These are phyloP conservation scores for Acacia melanoxylon DNA, from an alignment of 306 rosid species.

Conservation along the genomic window DNA sequence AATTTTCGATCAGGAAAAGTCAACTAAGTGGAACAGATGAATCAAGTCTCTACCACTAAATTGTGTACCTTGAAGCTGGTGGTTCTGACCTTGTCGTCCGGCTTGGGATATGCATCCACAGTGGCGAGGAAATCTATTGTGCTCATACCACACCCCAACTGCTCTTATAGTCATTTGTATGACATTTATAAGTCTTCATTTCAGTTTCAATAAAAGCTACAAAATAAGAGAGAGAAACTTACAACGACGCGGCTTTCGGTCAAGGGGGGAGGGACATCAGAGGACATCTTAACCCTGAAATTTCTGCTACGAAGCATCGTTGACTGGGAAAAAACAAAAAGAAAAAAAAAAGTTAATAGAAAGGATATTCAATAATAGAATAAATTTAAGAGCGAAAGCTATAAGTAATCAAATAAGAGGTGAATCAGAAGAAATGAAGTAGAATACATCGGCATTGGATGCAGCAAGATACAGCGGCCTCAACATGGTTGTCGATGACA, in stretches of 20 bases:
- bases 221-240: background rate
- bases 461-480: background rate
- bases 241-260: slow-evolving; percentile 40
- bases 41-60: background rate
- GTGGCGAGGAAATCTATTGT: slow-evolving; percentile 49
- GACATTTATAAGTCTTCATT: background rate
- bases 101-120: slow-evolving; percentile 45
- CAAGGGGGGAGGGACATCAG: slow-evolving; percentile 28
- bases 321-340: background rate
- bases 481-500: background rate
- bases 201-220: background rate
- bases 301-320: slow-evolving; percentile 12
- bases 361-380: background rate
- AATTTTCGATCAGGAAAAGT: background rate
- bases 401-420: background rate
- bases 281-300: slow-evolving; percentile 1
- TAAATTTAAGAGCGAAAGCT: background rate
- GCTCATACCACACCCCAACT: slow-evolving; percentile 46
- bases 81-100: slow-evolving; percentile 49
- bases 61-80: slow-evolving; percentile 33
- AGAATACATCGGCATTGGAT: background rate
- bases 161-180: background rate
- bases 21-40: background rate
- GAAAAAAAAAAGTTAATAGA: background rate
- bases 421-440: background rate